Base-by-base conservation (phyloP, 2,329 filamentous ascomycete species). In the Aspergillus tubingensis region DNA sequence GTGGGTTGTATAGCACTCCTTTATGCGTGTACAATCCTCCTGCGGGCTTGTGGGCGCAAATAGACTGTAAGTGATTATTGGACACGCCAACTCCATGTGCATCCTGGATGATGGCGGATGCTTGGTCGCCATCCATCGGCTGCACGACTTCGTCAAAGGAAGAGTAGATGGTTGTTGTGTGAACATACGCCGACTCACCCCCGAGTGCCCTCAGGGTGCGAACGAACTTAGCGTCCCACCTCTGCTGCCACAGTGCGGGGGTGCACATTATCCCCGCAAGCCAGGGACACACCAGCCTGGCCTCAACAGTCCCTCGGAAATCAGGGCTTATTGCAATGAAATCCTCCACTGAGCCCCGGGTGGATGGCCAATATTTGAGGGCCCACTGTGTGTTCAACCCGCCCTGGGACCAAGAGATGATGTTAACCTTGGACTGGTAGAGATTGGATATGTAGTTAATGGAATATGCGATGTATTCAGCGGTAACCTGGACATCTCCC, bases 371-470 rank as follows among this genome's bases (percentile, higher is more conserved):
- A 74, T 84, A 86, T 63, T 85, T 85, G 63, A 84, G 74, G 0
- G 81, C 82, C 85, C 84, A 86, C 68, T 87, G 85, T 0, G 80
- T 75, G 60, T 83, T 74, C 2, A 86, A 71, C 51, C 80, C 81
- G 15, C 84, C 84, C 70, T 87, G 83, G 0, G 82, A 85, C 82
- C 81, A 86, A 13, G 76, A 77, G n/a, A 86, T 70, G 19, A 85
- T 73, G 17, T 76, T 73, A 6, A 83, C 72, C 19, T 80, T 75
- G 21, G 73, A 68, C 48, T 66, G 62, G 47, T 74, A 77, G 62
- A 83, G 71, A 36, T 70, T 74, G 27, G 75, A 71, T 59, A 86
- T 77, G 71, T 86, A 86, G 72, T 86, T 83, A 61, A 86, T 82
- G 5, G 84, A 83, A 68, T 87, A 86, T 3, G 83, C 82, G 41